phyloP scores from a whole-genome alignment of 768 basidiomycete species.

The Rhodotorula diobovata region DNA sequence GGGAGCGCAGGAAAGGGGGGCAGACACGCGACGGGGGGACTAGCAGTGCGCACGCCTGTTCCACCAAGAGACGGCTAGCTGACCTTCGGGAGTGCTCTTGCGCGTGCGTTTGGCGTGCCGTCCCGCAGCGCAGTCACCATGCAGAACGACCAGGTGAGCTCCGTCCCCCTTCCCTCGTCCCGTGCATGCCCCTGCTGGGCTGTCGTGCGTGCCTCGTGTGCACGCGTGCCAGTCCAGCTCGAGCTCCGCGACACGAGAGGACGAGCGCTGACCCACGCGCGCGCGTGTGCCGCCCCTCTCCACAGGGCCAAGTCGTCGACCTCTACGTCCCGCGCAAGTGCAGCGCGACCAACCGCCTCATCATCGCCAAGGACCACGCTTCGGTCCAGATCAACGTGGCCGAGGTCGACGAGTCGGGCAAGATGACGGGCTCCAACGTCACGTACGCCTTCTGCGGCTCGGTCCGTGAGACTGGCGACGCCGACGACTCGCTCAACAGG shows the following conservation, averaged over 20 bases:
- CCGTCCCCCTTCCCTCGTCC: neutral
- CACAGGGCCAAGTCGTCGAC: constrained; percentile 93
- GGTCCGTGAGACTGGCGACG: constrained; percentile 90
- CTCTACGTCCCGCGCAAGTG: constrained; percentile 99
- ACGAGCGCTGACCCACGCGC: neutral
- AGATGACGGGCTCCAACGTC: constrained; percentile 58
- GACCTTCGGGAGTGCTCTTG: neutral
- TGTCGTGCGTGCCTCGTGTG: too few species aligned
- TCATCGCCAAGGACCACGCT: constrained; percentile 98
- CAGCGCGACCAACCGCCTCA: constrained; percentile 65
- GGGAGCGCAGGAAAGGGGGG: neutral
- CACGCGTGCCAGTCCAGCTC: too few species aligned
- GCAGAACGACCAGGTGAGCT: constrained; percentile 41
- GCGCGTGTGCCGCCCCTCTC: too few species aligned
- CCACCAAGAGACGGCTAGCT: neutral
- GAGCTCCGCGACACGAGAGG: too few species aligned
- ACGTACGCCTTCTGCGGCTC: constrained; percentile 92
- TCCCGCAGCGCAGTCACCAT: constrained; percentile 30
- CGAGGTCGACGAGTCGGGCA: constrained; percentile 84
- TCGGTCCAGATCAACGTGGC: constrained; percentile 93
- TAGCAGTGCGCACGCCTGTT: neutral
- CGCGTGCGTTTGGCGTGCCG: neutral
- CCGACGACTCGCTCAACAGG: constrained; percentile 89
- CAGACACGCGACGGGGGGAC: neutral
- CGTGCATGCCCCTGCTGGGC: too few species aligned